Conservation (phyloP, 495 filamentous ascomycete species). For the Penicillium lividum region DNA sequence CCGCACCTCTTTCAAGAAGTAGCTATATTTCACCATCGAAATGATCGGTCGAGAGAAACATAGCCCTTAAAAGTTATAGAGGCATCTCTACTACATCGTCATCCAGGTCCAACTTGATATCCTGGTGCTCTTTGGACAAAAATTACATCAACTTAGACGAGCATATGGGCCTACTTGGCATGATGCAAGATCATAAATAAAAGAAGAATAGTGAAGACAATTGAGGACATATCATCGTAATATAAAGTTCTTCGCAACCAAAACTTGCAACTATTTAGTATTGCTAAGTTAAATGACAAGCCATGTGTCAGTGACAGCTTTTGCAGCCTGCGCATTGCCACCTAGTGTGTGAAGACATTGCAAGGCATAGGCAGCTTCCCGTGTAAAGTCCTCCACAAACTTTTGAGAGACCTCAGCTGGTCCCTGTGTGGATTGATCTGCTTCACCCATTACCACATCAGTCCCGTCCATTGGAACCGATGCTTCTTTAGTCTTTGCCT, state of each 20-base stretch:
- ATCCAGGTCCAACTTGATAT: too few species aligned
- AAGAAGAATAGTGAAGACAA: too few species aligned
- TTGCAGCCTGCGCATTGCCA: conserved; percentile 59
- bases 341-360: conserved; percentile 65
- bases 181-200: background rate
- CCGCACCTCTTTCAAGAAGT: too few species aligned
- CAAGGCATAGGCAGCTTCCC: conserved; percentile 77
- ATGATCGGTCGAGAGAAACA: too few species aligned
- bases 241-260: background rate
- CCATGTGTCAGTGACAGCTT: conserved; percentile 58
- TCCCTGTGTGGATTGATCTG: conserved; percentile 4
- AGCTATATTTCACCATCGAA: too few species aligned
- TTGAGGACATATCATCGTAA: background rate
- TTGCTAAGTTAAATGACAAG: conserved; percentile 47
- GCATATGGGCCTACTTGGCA: background rate
- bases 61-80: too few species aligned
- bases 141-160: too few species aligned
- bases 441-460: conserved; percentile 34
- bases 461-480: conserved; percentile 2
- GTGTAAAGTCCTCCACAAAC: conserved; percentile 61
- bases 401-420: conserved; percentile 14
- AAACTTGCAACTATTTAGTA: background rate
- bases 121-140: too few species aligned
- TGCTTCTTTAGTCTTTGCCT: conserved; percentile 24
- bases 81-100: too few species aligned